Base-by-base conservation (phyloP, 345 rosid species). In the Syzygium grande region DNA sequence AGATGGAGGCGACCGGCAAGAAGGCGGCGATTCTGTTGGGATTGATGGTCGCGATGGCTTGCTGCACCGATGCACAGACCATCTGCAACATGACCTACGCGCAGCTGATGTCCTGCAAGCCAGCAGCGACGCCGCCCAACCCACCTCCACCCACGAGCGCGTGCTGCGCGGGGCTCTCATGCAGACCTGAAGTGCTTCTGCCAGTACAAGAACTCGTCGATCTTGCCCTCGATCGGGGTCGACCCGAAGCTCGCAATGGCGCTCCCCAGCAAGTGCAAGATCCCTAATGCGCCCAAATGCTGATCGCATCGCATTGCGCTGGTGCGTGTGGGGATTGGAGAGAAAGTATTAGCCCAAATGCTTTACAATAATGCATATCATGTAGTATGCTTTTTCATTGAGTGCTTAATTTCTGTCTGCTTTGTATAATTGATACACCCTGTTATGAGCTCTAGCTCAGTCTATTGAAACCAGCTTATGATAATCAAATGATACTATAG, bases 221-320 rank as follows among this genome's bases (percentile, higher is more conserved):
- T 92, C 38, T 87, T 94, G 87, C 95, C 94, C 52, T 88, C 92
- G 9, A 89, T 92, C 34, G 96, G 96, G 1, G 91, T 93, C 17
- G 95, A 94, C 58, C 94, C 96, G 5, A 91, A 93, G 9, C 96
- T 94, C 17, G 95, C 94, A 84, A 43, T 93, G 89, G 90, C 93
- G 88, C 94, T 93, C 55, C 94, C 94, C n/a, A 84, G 38, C 58
- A 90, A 91, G 89, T 93, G 96, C 92, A 89, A 88, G 19, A 91
- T 93, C 80, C 92, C 94, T 87, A 87, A 79, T 77, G 90, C 93
- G 22, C 85, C 93, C 52, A 87, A 68, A 5, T 92, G 94, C 92
- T 93, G 83, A 80, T 85, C 65, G 0, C 83, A 38, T 38, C 19
- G 49, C 12, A 10, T 1, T 2, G 83, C 10, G 49, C 77, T 14